Evolutionary conservation across 129 eudicot species (phyloP).

Genomic region (Ambrosia trifida): DNA sequence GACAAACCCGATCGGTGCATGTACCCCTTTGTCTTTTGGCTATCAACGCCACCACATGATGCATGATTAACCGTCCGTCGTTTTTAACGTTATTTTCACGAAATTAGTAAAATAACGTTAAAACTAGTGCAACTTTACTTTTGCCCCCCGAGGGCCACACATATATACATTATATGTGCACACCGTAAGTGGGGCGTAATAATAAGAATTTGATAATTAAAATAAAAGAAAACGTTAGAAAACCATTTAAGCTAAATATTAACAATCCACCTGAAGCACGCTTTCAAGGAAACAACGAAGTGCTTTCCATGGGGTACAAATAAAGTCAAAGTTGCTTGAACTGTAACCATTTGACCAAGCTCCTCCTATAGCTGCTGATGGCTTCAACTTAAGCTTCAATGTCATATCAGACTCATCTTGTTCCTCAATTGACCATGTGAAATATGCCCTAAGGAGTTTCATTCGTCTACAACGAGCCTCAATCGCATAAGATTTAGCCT

Average conservation of each 20-base stretch:
- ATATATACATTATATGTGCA: too few relatives aligned
- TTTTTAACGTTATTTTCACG: too few relatives aligned
- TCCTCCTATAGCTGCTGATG: conserved; percentile 43
- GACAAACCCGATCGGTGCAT: too few relatives aligned
- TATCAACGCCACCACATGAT: too few relatives aligned
- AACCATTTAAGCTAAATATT: conserved; percentile 1
- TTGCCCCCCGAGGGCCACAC: too few relatives aligned
- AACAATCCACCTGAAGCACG: conserved; percentile 68
- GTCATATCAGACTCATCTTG: conserved; percentile 34
- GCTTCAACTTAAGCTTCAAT: conserved; percentile 45
- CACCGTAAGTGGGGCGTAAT: too few relatives aligned
- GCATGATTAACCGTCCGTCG: too few relatives aligned
- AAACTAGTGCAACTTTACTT: too few relatives aligned
- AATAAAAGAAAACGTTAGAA: background rate
- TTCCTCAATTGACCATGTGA: conserved; percentile 55
- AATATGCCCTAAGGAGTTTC: conserved; percentile 57
- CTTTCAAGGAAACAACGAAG: conserved; percentile 92
- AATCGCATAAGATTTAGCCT: conserved; percentile 87
- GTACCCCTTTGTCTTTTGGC: too few relatives aligned
- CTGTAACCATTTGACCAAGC: conserved; percentile 43
- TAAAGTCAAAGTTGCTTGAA: conserved; percentile 42
- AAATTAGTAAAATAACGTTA: too few relatives aligned
- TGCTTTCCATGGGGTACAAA: conserved; percentile 87
- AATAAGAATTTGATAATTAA: background rate
- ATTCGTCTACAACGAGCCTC: conserved; percentile 75